Conservation (phyloP, 2,329 filamentous ascomycete species). For the Alternaria hordeiaustralica region DNA sequence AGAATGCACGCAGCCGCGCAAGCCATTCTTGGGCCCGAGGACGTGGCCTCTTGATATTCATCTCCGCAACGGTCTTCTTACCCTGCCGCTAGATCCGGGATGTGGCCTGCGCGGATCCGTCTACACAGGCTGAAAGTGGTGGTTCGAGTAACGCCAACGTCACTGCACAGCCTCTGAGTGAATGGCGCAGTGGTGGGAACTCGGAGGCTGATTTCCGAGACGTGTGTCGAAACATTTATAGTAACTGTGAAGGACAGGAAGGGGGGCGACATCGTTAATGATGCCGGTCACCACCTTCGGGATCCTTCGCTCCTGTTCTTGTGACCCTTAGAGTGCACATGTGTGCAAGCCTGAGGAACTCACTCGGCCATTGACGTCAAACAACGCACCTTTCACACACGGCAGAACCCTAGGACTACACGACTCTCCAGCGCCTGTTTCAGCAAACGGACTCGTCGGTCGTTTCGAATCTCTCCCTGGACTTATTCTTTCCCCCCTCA, state of each 20-base stretch:
- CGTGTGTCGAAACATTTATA: slow-evolving; percentile 32
- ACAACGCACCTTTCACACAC: slow-evolving; percentile 19
- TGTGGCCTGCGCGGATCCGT: slow-evolving; percentile 15
- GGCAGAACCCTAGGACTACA: slow-evolving; percentile 13
- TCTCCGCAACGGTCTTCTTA: slow-evolving; percentile 19
- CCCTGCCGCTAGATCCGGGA: slow-evolving; percentile 10
- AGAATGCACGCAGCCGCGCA: slow-evolving; percentile 9
- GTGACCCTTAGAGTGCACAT: slow-evolving; percentile 20
- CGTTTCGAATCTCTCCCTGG: slow-evolving; percentile 21
- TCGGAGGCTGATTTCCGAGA: slow-evolving; percentile 10
- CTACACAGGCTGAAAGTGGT: slow-evolving; percentile 23
- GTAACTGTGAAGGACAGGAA: slow-evolving; percentile 15
- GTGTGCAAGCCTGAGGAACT: slow-evolving; percentile 18
- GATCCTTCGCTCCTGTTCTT: slow-evolving; percentile 15
- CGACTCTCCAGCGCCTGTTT: slow-evolving; percentile 28
- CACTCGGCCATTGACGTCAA: slow-evolving; percentile 21
- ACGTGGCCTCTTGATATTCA: slow-evolving; percentile 13
- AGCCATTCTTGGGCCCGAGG: slow-evolving; percentile 21
- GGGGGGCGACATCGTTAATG: slow-evolving; percentile 17
- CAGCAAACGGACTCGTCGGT: slow-evolving; percentile 27
- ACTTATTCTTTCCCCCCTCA: slow-evolving; percentile 8
- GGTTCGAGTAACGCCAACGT: slow-evolving; percentile 24
- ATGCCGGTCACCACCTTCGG: slow-evolving; percentile 13
- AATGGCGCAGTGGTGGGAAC: slow-evolving; percentile 28
- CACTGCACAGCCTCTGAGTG: slow-evolving; percentile 30